Conservation (phyloP, 306 rosid species). For the Prunus mume region DNA sequence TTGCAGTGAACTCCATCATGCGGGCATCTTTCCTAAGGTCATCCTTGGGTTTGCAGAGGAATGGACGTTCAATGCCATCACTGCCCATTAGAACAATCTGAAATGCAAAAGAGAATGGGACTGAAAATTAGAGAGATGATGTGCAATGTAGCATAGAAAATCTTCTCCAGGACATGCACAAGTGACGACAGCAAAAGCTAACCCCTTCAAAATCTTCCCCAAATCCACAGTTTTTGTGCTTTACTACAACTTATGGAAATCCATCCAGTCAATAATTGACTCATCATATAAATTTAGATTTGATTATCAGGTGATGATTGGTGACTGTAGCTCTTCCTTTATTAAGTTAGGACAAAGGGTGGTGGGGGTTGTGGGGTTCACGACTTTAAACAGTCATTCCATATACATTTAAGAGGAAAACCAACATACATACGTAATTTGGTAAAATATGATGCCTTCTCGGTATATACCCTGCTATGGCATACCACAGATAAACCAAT, state of each 20-base stretch:
- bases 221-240: not conserved
- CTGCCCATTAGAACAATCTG: constrained; percentile 91
- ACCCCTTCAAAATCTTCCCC: constrained; percentile 14
- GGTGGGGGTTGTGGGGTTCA: not conserved
- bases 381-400: not conserved
- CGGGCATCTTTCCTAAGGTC: constrained; percentile 98
- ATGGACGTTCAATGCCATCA: constrained; percentile 84
- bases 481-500: constrained; percentile 9
- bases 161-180: constrained; percentile 9
- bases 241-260: not conserved
- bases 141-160: not conserved
- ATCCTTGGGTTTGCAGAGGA: constrained; percentile 97
- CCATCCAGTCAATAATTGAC: not conserved
- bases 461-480: not conserved
- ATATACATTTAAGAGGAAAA: not conserved
- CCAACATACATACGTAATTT: constrained; percentile 3
- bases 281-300: not conserved
- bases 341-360: not conserved
- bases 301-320: not conserved
- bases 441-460: not conserved
- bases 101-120: constrained; percentile 22
- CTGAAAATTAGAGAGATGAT: constrained; percentile 19
- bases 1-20: constrained; percentile 99
- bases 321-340: not conserved
- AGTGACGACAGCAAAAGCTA: constrained; percentile 7